Percentiles rank a stretch among this genome's conserved stretches.
phyloP scores from a whole-genome alignment of 768 basidiomycete species.

The Tulasnella sp. region DNA sequence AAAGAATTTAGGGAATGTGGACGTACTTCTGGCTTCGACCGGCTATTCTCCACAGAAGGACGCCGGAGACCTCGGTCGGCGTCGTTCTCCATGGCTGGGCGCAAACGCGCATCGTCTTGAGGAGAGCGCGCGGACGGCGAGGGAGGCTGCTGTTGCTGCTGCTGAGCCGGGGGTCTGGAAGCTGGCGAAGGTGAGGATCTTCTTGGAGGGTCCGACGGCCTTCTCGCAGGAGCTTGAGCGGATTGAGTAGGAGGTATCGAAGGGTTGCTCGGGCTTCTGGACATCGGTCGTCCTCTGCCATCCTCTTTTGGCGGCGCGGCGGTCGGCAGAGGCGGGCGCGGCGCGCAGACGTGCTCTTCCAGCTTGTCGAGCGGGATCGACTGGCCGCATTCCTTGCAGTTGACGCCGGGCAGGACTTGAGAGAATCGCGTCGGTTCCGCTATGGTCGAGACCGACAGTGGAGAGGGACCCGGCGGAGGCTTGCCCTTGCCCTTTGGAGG shows the following conservation, averaged over 20 bases:
- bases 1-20: not conserved
- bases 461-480: constrained; percentile 27
- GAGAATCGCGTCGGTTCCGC: constrained; percentile 57
- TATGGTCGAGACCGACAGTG: constrained; percentile 8
- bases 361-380: constrained; percentile 74
- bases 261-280: constrained; percentile 18
- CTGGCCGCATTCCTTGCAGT: constrained; percentile 76
- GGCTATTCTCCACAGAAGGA: constrained; percentile 24
- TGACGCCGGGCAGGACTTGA: constrained; percentile 77
- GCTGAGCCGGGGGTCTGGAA: constrained; percentile 25
- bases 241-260: constrained; percentile 10
- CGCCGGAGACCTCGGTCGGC: constrained; percentile 9
- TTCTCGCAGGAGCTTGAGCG: constrained; percentile 17
- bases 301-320: not conserved
- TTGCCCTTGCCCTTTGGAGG: not conserved
- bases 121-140: constrained; percentile 1
- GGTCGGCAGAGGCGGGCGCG: constrained; percentile 17
- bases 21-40: constrained; percentile 2
- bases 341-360: constrained; percentile 74
- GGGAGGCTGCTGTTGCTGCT: not conserved
- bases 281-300: not conserved
- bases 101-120: not conserved
- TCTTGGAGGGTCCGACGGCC: constrained; percentile 24
- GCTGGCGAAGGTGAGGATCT: not conserved
- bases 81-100: not conserved